Evolutionary conservation across 345 rosid species (phyloP).

Genomic region (Brassica incana): DNA sequence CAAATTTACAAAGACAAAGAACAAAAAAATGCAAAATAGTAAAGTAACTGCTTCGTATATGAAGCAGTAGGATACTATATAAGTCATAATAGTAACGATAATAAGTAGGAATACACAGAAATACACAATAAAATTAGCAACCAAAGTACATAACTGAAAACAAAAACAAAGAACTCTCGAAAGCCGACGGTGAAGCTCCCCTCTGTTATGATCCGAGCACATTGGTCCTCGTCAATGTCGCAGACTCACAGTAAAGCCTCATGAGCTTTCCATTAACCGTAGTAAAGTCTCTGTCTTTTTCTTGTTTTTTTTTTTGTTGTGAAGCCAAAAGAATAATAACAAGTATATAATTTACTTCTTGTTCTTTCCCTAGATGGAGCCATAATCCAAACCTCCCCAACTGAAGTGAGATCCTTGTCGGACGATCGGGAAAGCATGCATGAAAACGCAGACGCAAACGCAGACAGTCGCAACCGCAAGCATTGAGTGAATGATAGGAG

Average conservation of each 20-base stretch:
- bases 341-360: slow-evolving; percentile 8
- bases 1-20: slow-evolving; percentile 26
- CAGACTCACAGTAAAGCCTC: slow-evolving; percentile 25
- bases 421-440: slow-evolving; percentile 65
- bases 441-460: slow-evolving; percentile 84
- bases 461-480: slow-evolving; percentile 89
- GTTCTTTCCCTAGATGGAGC: slow-evolving; percentile 52
- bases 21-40: background rate
- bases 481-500: slow-evolving; percentile 77
- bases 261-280: slow-evolving; percentile 11
- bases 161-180: slow-evolving; percentile 10
- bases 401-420: slow-evolving; percentile 64
- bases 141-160: slow-evolving; percentile 16
- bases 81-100: slow-evolving; percentile 2
- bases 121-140: slow-evolving; percentile 24
- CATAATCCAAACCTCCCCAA: slow-evolving; percentile 78
- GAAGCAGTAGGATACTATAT: slow-evolving; percentile 25
- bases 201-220: background rate
- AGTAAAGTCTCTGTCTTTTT: slow-evolving; percentile 10
- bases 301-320: background rate
- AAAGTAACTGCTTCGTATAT: slow-evolving; percentile 1
- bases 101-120: slow-evolving; percentile 22
- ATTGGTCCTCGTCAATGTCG: slow-evolving; percentile 15
- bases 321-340: slow-evolving; percentile 30
- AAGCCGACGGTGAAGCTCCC: slow-evolving; percentile 1